Conservation (phyloP, 768 basidiomycete genomes). For the Mycena polygramma region DNA sequence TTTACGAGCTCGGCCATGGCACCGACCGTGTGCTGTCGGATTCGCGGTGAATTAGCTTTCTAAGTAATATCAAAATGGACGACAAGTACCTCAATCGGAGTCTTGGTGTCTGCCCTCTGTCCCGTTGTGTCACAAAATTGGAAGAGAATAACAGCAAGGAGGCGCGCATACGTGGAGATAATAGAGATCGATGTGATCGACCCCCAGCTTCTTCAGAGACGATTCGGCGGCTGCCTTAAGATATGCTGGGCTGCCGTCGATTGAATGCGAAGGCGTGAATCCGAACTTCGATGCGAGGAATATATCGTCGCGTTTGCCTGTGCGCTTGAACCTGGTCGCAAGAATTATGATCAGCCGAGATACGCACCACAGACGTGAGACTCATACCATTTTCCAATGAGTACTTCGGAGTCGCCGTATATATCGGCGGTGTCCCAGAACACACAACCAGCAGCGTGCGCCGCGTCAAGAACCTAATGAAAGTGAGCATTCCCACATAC, state of each 20-base stretch:
- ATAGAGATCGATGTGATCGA: constrained; percentile 47
- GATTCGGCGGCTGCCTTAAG: background rate
- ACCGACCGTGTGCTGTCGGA: too few species aligned
- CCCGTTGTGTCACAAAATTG: too few species aligned
- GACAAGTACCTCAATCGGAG: constrained; percentile 34
- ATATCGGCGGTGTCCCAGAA: constrained; percentile 41
- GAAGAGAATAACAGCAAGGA: background rate
- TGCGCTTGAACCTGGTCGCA: constrained; percentile 52
- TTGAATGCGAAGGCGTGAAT: constrained; percentile 33
- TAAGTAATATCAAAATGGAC: too few species aligned
- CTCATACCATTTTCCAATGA: constrained; percentile 61
- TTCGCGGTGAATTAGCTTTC: too few species aligned
- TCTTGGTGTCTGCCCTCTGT: constrained; percentile 23
- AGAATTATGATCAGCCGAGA: background rate
- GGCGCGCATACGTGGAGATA: constrained; percentile 42
- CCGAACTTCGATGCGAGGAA: constrained; percentile 67
- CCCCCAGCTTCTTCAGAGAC: background rate
- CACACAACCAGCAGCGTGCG: background rate
- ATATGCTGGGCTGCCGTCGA: background rate
- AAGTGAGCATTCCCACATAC: too few species aligned
- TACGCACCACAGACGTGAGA: too few species aligned
- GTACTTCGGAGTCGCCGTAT: constrained; percentile 59
- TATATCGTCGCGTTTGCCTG: constrained; percentile 55
- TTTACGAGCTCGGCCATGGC: too few species aligned
- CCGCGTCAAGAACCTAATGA: background rate